phyloP scores from a whole-genome alignment of 2,329 filamentous ascomycete genomes.

The Fusarium setosum region DNA sequence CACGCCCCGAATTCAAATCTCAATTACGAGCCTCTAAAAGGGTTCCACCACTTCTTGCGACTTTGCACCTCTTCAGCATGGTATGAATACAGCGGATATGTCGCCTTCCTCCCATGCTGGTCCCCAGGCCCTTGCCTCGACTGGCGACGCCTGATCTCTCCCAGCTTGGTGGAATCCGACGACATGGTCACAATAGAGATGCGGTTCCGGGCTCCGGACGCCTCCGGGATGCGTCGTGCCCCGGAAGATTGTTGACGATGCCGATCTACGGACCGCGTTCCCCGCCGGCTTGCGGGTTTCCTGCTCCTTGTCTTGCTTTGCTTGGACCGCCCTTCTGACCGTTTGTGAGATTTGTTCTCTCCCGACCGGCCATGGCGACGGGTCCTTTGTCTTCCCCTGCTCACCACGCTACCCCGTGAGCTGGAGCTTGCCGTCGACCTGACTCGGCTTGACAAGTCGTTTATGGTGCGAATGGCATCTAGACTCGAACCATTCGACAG shows the following conservation, averaged over 20 bases:
- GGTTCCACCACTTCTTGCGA: slow-evolving; percentile 39
- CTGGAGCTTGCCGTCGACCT: slow-evolving; percentile 28
- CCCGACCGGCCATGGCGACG: slow-evolving; percentile 19
- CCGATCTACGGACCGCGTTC: slow-evolving; percentile 15
- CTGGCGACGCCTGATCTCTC: slow-evolving; percentile 51
- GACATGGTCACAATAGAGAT: slow-evolving; percentile 50
- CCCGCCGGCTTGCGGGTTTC: slow-evolving; percentile 9
- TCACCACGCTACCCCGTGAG: slow-evolving; percentile 27
- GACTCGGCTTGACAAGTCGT: slow-evolving; percentile 55
- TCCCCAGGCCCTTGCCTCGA: slow-evolving; percentile 17
- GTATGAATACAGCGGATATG: slow-evolving; percentile 36
- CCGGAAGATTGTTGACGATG: slow-evolving; percentile 14
- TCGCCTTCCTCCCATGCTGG: slow-evolving; percentile 5
- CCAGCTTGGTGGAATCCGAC: slow-evolving; percentile 58
- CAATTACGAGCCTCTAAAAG: slow-evolving; percentile 19
- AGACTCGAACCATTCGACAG: slow-evolving; percentile 59
- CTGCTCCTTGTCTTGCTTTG: slow-evolving; percentile 21
- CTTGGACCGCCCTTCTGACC: slow-evolving; percentile 10
- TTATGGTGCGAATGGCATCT: slow-evolving; percentile 62
- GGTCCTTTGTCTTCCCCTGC: slow-evolving; percentile 30
- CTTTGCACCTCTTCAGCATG: slow-evolving; percentile 18
- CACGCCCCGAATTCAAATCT: neutral
- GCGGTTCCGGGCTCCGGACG: slow-evolving; percentile 23
- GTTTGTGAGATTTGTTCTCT: slow-evolving; percentile 14
- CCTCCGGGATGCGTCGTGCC: slow-evolving; percentile 9